Conservation (phyloP, 2,329 filamentous ascomycete species). For the Trichoderma breve region DNA sequence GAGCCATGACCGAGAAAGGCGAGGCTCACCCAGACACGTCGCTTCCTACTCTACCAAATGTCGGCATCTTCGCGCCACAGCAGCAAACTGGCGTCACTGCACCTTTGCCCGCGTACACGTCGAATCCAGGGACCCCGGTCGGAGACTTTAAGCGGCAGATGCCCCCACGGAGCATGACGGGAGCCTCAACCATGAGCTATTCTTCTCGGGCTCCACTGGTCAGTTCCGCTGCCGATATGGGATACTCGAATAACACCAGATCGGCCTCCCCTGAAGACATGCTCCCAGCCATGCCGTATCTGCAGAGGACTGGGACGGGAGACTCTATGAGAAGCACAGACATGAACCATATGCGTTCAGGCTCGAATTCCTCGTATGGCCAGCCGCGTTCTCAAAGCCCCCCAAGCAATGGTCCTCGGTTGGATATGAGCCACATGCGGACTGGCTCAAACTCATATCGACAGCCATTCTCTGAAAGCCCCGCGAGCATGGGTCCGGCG, state of each 20-base stretch:
- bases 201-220: slow-evolving; percentile 64
- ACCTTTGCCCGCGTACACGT: slow-evolving; percentile 58
- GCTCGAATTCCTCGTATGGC: slow-evolving; percentile 21
- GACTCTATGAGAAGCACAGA: slow-evolving; percentile 36
- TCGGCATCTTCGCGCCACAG: slow-evolving; percentile 25
- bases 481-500: slow-evolving; percentile 29
- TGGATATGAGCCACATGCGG: slow-evolving; percentile 22
- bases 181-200: slow-evolving; percentile 58
- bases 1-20: slow-evolving; percentile 53
- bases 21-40: slow-evolving; percentile 60
- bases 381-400: slow-evolving; percentile 32
- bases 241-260: slow-evolving; percentile 41
- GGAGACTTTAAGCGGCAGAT: slow-evolving; percentile 52
- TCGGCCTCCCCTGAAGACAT: slow-evolving; percentile 37
- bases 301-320: slow-evolving; percentile 37
- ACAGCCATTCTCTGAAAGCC: slow-evolving; percentile 32
- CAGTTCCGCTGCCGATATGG: slow-evolving; percentile 59
- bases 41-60: slow-evolving; percentile 56
- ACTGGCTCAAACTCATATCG: slow-evolving; percentile 24
- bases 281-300: slow-evolving; percentile 25
- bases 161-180: slow-evolving; percentile 51
- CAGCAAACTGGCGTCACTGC: slow-evolving; percentile 46
- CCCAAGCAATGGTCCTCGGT: slow-evolving; percentile 27
- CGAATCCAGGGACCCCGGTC: slow-evolving; percentile 46
- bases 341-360: slow-evolving; percentile 22